Base-by-base conservation (phyloP, 2,329 filamentous ascomycete species). In the Monosporascus sp. region DNA sequence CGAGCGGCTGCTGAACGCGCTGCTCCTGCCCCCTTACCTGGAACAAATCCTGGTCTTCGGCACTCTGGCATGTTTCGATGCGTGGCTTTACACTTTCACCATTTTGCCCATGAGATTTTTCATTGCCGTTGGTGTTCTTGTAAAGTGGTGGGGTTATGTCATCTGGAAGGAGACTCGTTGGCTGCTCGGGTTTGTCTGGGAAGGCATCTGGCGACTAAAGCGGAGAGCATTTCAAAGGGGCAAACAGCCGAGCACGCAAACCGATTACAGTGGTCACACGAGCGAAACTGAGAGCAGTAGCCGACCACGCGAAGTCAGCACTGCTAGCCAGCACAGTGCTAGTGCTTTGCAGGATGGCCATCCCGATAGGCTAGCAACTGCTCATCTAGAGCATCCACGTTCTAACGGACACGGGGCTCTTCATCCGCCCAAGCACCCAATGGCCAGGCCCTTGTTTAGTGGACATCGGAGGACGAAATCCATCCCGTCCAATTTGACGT, bases 41-140 rank as follows among this genome's bases (percentile, higher is more conserved):
- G 94, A 99, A 72, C 82, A 87, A 46, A 87, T 92, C 0, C 79
- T 99, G 6, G 84, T 86, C 55, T 97, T 99, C 71, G 94, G 94
- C 7, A 86, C 89, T 0, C 72, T 97, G 36, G 92, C 93, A 7
- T 99, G 94, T 71, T 77, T 99, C 6, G 94, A 99, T 68, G 89
- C 93, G 1, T 99, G 93, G 91, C 81, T 99, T 1, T 94, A 97
- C 72, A 95, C 90, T 1, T 95, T 99, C 63, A 99, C 94, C 0
- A 96, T 99, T 45, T 76, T 99, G 0, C 94, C 94, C 0, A 79
- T 99, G 54, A 83, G 94, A 2, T 97, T 99, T 62, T 70, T 88
- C 51, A 88, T 92, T 54, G 93, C 94, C 1, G 64, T 93, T 0
- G 83, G 83, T 20, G 85, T 97, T 2, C 73, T 99, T 25, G 69